These are phyloP conservation scores for Solanum arcanum DNA, from an alignment of 257 asterid species.

Conservation along the genomic window DNA sequence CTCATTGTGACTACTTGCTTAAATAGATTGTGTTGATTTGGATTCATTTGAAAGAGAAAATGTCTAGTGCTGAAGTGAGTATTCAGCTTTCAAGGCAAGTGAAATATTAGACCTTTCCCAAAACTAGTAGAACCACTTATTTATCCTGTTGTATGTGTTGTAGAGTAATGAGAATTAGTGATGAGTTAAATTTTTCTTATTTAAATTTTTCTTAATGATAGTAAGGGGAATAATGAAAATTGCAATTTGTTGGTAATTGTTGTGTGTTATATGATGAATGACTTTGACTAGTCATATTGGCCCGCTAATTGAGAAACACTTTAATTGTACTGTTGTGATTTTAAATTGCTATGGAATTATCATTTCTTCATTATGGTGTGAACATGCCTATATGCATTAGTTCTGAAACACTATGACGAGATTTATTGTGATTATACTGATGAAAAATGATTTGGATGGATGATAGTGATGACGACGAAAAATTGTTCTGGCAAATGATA, in stretches of 20 bases:
- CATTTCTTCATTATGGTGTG: neutral
- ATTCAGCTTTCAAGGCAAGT: neutral
- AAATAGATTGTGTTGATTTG: too few relatives aligned
- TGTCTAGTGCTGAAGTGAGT: too few relatives aligned
- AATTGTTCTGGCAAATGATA: neutral
- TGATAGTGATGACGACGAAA: neutral
- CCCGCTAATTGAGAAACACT: neutral
- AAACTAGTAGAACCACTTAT: neutral
- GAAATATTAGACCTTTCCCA: neutral
- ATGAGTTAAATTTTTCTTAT: neutral
- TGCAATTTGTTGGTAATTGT: neutral
- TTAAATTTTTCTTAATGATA: neutral
- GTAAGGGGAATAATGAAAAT: too few relatives aligned
- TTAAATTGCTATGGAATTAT: neutral
- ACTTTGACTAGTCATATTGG: neutral
- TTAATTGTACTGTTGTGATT: neutral
- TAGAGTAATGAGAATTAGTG: neutral
- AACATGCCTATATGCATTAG: neutral
- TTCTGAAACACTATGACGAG: too few relatives aligned
- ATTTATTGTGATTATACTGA: too few relatives aligned
- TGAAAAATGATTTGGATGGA: too few relatives aligned
- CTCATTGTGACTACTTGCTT: too few relatives aligned
- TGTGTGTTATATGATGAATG: neutral
- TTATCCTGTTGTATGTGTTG: neutral
- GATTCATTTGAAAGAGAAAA: too few relatives aligned